These are phyloP conservation scores for Pholiota adiposa DNA, from an alignment of 1,284 basidiomycete genomes.

Conservation along the genomic window DNA sequence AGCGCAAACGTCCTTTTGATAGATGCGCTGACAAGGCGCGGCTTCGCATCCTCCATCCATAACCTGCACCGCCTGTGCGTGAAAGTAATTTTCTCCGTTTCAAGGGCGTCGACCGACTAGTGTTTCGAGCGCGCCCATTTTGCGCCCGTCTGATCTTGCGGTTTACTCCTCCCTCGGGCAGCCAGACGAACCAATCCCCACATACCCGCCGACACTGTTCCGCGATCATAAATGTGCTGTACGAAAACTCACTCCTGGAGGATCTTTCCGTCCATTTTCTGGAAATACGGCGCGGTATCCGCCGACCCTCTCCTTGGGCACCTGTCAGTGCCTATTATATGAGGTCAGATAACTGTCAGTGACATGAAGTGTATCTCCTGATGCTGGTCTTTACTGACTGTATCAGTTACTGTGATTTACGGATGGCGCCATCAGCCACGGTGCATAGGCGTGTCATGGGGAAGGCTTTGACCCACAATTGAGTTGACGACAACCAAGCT, in stretches of 20 bases:
- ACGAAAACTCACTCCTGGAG: not conserved
- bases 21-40: not conserved
- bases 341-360: not conserved
- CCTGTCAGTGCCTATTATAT: too few species aligned
- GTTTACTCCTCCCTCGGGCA: not conserved
- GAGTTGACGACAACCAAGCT: not conserved
- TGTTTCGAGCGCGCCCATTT: not conserved
- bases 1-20: not conserved
- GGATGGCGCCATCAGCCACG: not conserved
- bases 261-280: not conserved
- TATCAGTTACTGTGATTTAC: not conserved
- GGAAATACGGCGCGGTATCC: not conserved
- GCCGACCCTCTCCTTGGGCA: not conserved
- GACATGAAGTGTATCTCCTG: not conserved
- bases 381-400: not conserved
- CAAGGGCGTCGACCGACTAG: not conserved
- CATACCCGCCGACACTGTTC: not conserved
- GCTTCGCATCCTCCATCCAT: not conserved
- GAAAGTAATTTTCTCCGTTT: not conserved
- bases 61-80: not conserved
- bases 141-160: not conserved
- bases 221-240: not conserved
- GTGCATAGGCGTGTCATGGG: not conserved
- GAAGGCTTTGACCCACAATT: not conserved
- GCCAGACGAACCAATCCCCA: not conserved